Percentiles rank a stretch among this genome's conserved stretches.
These are phyloP conservation scores for Talaromyces sp. DNA, from an alignment of 2,329 filamentous ascomycete species.

Conservation along the genomic window DNA sequence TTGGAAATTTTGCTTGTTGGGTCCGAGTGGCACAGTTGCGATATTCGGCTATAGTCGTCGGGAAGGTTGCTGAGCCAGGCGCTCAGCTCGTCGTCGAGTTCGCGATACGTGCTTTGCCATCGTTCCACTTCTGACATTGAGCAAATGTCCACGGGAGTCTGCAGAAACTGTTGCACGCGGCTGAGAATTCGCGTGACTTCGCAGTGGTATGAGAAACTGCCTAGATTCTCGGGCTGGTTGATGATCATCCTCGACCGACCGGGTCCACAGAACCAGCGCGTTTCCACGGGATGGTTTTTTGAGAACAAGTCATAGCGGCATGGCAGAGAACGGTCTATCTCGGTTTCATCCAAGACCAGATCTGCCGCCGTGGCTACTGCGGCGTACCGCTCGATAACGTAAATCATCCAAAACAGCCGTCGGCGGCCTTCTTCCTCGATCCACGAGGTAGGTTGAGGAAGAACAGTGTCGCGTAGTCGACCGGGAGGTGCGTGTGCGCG, in stretches of 20 bases:
- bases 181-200: conserved; percentile 86
- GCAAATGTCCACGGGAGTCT: conserved; percentile 82
- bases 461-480: conserved; percentile 58
- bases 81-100: conserved; percentile 73
- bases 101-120: conserved; percentile 82
- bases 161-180: conserved; percentile 81
- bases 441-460: conserved; percentile 77
- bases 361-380: conserved; percentile 89
- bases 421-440: conserved; percentile 84
- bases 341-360: conserved; percentile 80
- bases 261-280: conserved; percentile 66
- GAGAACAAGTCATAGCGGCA: conserved; percentile 83
- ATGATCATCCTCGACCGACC: conserved; percentile 53
- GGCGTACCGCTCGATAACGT: conserved; percentile 81
- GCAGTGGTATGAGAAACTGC: conserved; percentile 83
- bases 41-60: conserved; percentile 68
- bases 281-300: conserved; percentile 77
- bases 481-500: conserved; percentile 81
- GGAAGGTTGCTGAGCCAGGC: conserved; percentile 81
- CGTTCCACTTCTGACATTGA: conserved; percentile 77
- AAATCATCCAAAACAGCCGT: conserved; percentile 90
- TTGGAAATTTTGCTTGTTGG: conserved; percentile 66
- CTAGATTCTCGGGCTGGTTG: conserved; percentile 72
- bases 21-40: conserved; percentile 64
- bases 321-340: conserved; percentile 80